Evolutionary conservation across 176 grass and related monocot species (phyloP).

Genomic region (Chrysopogon serrulatus): DNA sequence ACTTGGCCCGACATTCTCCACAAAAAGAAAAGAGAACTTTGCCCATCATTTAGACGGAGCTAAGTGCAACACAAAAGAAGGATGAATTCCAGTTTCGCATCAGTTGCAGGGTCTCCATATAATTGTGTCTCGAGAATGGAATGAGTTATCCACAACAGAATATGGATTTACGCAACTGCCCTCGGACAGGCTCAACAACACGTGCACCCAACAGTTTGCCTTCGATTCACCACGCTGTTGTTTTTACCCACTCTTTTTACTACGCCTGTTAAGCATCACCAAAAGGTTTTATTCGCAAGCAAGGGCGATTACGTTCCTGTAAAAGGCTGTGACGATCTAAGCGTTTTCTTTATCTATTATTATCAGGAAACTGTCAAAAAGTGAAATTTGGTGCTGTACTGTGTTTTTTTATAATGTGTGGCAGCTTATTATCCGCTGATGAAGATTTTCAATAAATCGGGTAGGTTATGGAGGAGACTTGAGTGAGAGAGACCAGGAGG

Average conservation of each 20-base stretch:
- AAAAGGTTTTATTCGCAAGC: neutral
- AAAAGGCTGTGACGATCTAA: neutral
- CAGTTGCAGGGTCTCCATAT: neutral
- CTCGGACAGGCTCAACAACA: neutral
- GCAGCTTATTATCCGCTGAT: too few species aligned
- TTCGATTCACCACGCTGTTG: too few species aligned
- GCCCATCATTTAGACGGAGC: neutral
- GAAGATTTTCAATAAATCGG: too few species aligned
- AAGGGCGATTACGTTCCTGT: neutral
- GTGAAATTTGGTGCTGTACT: neutral
- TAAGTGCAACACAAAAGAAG: neutral
- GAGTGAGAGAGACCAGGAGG: too few species aligned
- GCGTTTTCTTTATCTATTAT: neutral
- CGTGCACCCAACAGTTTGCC: too few species aligned
- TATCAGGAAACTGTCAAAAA: neutral
- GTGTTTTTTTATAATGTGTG: neutral
- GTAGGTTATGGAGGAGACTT: too few species aligned
- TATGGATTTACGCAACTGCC: neutral
- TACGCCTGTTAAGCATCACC: neutral
- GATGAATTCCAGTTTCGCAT: neutral
- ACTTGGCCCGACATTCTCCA: neutral
- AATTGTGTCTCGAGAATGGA: neutral
- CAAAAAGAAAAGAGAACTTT: neutral
- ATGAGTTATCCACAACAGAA: constrained; percentile 3
- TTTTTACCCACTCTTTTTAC: too few species aligned